Percentiles rank a stretch among this genome's conserved stretches.
phyloP scores from a whole-genome alignment of 140 eudicot species.

The Ambrosia hybrid region DNA sequence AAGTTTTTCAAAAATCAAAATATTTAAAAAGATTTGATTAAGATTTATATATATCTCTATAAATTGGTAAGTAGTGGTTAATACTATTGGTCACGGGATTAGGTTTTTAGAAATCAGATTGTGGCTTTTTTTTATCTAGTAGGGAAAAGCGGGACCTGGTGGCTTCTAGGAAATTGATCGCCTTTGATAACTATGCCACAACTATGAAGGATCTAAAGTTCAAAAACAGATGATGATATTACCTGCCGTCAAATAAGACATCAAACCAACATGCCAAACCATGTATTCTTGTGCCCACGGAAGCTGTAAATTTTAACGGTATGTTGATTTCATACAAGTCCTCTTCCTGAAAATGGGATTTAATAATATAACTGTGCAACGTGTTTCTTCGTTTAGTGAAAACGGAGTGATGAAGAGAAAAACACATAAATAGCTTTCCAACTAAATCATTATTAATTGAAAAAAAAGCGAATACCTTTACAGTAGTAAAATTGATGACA shows the following conservation, averaged over 20 bases:
- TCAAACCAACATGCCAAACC: conserved; percentile 99
- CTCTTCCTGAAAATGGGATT: conserved; percentile 64
- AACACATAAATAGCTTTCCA: too few relatives aligned
- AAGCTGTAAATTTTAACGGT: conserved; percentile 73
- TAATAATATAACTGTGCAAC: background rate
- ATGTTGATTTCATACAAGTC: conserved; percentile 80
- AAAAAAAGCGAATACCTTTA: conserved; percentile 64
- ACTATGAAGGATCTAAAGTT: too few relatives aligned
- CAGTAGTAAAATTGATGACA: conserved; percentile 71
- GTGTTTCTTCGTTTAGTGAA: background rate
- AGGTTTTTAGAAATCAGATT: too few relatives aligned
- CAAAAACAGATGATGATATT: background rate
- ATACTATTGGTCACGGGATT: too few relatives aligned
- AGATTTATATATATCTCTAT: too few relatives aligned
- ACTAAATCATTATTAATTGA: background rate
- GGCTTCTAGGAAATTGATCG: too few relatives aligned
- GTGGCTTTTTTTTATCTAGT: too few relatives aligned
- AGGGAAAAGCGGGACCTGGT: too few relatives aligned
- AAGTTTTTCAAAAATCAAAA: too few relatives aligned
- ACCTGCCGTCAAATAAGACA: conserved; percentile 94
- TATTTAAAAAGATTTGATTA: too few relatives aligned
- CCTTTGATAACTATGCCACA: too few relatives aligned
- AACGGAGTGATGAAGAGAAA: background rate
- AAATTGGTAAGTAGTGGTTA: too few relatives aligned
- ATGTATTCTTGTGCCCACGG: conserved; percentile 88